Conservation (phyloP, 2,329 filamentous ascomycete genomes). For the Graphiopsis chlorocephala region DNA sequence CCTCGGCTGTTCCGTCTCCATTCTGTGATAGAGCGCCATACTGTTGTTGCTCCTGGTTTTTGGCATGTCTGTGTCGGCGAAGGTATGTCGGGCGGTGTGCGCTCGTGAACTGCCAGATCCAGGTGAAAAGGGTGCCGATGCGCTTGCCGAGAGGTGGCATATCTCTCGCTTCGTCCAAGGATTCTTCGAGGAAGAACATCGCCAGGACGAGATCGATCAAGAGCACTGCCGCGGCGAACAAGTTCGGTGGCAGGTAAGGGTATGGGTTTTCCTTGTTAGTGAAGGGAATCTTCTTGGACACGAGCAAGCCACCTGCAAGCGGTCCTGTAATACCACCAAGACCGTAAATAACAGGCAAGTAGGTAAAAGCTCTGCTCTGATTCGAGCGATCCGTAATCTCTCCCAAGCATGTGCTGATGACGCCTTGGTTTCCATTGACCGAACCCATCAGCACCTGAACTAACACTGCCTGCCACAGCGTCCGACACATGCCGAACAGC, state of each 20-base stretch:
- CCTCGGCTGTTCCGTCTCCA: slow-evolving; percentile 18
- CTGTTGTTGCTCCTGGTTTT: slow-evolving; percentile 19
- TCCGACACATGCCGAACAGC: slow-evolving; percentile 81
- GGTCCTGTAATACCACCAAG: slow-evolving; percentile 91
- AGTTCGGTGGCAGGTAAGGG: slow-evolving; percentile 82
- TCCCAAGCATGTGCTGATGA: slow-evolving; percentile 89
- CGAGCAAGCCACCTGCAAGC: slow-evolving; percentile 80
- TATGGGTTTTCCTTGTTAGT: slow-evolving; percentile 57
- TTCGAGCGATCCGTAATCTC: slow-evolving; percentile 95
- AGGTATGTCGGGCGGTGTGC: slow-evolving; percentile 60
- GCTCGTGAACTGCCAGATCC: slow-evolving; percentile 68
- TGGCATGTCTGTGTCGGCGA: slow-evolving; percentile 31
- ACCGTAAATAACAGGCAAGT: slow-evolving; percentile 93
- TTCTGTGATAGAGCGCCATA: slow-evolving; percentile 18
- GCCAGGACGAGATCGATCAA: slow-evolving; percentile 70
- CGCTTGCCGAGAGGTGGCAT: slow-evolving; percentile 60
- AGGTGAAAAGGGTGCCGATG: slow-evolving; percentile 60
- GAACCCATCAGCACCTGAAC: slow-evolving; percentile 90
- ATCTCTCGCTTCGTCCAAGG: slow-evolving; percentile 64
- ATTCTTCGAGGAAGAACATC: slow-evolving; percentile 83
- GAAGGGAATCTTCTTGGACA: slow-evolving; percentile 61
- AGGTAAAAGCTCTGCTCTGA: slow-evolving; percentile 89
- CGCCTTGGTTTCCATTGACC: slow-evolving; percentile 90
- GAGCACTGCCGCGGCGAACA: slow-evolving; percentile 72
- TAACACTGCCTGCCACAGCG: slow-evolving; percentile 77